Evolutionary conservation across 345 rosid species (phyloP).

Genomic region (Barbarea vulgaris): DNA sequence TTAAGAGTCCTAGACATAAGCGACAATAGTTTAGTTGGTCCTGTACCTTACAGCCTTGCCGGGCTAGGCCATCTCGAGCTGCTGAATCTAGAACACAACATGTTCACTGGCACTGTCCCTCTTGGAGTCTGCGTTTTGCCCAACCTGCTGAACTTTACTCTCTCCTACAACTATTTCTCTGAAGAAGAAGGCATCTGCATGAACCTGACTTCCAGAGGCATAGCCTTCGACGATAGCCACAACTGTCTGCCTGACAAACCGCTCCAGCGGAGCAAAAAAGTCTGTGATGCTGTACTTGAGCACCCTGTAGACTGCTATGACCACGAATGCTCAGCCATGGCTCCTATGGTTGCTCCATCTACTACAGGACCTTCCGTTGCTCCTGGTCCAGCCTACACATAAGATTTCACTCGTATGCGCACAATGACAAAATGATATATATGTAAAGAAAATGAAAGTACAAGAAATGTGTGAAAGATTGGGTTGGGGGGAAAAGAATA

Average conservation of each 20-base stretch:
- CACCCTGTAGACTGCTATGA: constrained; percentile 76
- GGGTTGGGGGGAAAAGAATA: constrained; percentile 29
- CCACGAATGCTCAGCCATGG: constrained; percentile 53
- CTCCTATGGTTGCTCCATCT: constrained; percentile 49
- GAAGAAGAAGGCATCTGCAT: constrained; percentile 80
- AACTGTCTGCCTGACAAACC: constrained; percentile 82
- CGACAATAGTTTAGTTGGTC: constrained; percentile 69
- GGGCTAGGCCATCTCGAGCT: constrained; percentile 77
- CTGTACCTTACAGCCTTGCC: constrained; percentile 81
- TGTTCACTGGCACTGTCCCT: constrained; percentile 67
- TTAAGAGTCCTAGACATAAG: constrained; percentile 79
- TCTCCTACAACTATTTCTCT: constrained; percentile 75
- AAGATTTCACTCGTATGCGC: constrained; percentile 7
- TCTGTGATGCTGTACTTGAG: constrained; percentile 57
- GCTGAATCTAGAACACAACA: constrained; percentile 69
- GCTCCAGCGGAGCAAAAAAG: constrained; percentile 66
- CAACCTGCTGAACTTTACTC: constrained; percentile 60
- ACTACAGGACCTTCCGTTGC: constrained; percentile 52
- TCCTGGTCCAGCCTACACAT: constrained; percentile 44
- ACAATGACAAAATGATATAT: constrained; percentile 18
- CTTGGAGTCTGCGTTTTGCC: constrained; percentile 75
- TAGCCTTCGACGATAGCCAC: constrained; percentile 61
- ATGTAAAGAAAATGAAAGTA: constrained; percentile 12
- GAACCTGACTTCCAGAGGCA: constrained; percentile 62
- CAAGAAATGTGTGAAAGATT: constrained; percentile 20